Conservation (phyloP, 192 early-diverging fungal genomes). For the Coemansia sp. region DNA sequence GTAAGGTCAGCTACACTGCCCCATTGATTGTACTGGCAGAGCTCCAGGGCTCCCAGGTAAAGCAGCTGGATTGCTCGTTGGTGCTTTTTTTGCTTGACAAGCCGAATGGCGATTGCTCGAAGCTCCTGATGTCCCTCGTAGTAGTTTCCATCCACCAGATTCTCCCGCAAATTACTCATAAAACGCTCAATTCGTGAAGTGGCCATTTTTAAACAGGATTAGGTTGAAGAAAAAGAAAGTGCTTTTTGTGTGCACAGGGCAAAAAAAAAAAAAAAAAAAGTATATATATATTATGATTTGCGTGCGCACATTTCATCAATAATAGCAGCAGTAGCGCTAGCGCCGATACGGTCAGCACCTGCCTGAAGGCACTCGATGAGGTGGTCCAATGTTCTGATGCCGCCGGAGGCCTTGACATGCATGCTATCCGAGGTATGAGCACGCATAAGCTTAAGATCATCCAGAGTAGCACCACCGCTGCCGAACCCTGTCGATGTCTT, state of each 20-base stretch:
- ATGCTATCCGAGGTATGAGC: constrained; percentile 35
- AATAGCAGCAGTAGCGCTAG: constrained; percentile 56
- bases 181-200: constrained; percentile 51
- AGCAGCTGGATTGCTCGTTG: constrained; percentile 73
- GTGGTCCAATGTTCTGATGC: constrained; percentile 57
- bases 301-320: constrained; percentile 53
- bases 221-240: neutral
- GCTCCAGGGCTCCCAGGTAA: constrained; percentile 71
- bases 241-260: constrained; percentile 1
- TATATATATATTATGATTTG: constrained; percentile 15
- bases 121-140: constrained; percentile 99
- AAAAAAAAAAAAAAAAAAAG: neutral
- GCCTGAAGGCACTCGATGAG: constrained; percentile 55
- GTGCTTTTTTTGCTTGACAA: constrained; percentile 84
- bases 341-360: constrained; percentile 59
- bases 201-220: constrained; percentile 16
- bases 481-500: constrained; percentile 65
- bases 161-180: constrained; percentile 62
- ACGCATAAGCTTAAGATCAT: constrained; percentile 57
- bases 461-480: constrained; percentile 53
- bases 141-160: constrained; percentile 80
- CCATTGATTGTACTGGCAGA: constrained; percentile 76
- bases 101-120: constrained; percentile 85
- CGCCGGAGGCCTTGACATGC: constrained; percentile 62
- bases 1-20: constrained; percentile 82